A percentile compares a stretch with the other conserved stretches of the same genome.
phyloP scores from a whole-genome alignment of 495 filamentous ascomycete genomes.

The Talaromyces adpressus region DNA sequence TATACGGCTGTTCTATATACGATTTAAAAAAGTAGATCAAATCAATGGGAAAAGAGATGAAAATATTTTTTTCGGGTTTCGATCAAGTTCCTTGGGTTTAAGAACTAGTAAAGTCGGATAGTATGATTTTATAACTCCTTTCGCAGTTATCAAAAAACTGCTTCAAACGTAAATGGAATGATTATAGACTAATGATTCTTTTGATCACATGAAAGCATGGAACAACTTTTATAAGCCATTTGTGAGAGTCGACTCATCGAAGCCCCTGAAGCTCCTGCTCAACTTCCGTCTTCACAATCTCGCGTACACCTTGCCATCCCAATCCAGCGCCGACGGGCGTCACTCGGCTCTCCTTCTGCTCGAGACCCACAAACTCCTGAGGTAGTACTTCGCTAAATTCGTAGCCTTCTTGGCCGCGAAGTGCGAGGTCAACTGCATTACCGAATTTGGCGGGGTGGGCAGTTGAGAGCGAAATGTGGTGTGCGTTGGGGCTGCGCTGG shows the following conservation, averaged over 20 bases:
- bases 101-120: not conserved
- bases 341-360: constrained; percentile 44
- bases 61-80: not conserved
- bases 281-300: constrained; percentile 32
- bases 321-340: constrained; percentile 20
- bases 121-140: not conserved
- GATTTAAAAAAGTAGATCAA: not conserved
- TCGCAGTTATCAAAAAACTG: not conserved
- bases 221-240: not conserved
- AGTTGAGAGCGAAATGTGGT: constrained; percentile 78
- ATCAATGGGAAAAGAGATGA: not conserved
- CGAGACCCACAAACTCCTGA: constrained; percentile 66
- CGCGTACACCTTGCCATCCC: constrained; percentile 31
- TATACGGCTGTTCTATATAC: not conserved
- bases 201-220: not conserved
- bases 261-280: constrained; percentile 22
- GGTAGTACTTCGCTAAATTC: constrained; percentile 70
- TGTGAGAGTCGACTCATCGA: not conserved
- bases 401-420: constrained; percentile 60
- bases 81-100: not conserved
- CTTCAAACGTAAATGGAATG: not conserved
- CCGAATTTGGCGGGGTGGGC: constrained; percentile 94
- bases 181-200: not conserved
- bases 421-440: constrained; percentile 65
- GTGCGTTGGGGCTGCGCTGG: constrained; percentile 36